phyloP scores from a whole-genome alignment of 2,329 filamentous ascomycete species.

The Fusarium sp. region DNA sequence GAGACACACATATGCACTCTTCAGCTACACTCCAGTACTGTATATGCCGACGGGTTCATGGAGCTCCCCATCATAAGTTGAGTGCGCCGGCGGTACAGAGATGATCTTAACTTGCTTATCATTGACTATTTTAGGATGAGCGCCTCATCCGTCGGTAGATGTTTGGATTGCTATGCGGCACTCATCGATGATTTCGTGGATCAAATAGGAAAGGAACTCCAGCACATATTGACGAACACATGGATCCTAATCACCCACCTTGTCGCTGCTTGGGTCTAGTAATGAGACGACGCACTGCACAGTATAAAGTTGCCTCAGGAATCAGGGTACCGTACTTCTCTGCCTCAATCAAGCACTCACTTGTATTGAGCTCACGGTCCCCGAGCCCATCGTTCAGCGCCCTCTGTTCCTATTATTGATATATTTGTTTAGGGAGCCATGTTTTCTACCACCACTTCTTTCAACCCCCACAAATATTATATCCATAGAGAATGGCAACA shows the following conservation, averaged over 20 bases:
- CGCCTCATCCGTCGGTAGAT: neutral
- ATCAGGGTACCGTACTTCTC: slow-evolving; percentile 17
- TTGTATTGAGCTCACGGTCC: slow-evolving; percentile 11
- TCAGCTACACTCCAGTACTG: neutral
- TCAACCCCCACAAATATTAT: neutral
- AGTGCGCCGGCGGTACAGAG: neutral
- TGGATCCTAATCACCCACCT: neutral
- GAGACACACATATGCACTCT: slow-evolving; percentile 9
- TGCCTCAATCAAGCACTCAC: slow-evolving; percentile 32
- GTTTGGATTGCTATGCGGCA: neutral
- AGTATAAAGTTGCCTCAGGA: slow-evolving; percentile 17
- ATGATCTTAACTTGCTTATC: neutral
- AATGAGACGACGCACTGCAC: neutral
- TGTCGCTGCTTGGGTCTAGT: neutral
- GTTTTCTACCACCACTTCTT: neutral
- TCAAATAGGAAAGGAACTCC: neutral
- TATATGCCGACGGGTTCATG: neutral
- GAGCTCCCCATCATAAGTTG: neutral
- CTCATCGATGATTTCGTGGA: neutral
- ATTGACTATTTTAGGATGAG: neutral
- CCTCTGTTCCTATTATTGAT: slow-evolving; percentile 17
- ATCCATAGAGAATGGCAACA: slow-evolving; percentile 6
- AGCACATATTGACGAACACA: neutral
- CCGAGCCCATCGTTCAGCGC: slow-evolving; percentile 32
- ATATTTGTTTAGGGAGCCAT: slow-evolving; percentile 7